Base-by-base conservation (phyloP, 2,329 filamentous ascomycete species). In the Acephala macrosclerotiorum region DNA sequence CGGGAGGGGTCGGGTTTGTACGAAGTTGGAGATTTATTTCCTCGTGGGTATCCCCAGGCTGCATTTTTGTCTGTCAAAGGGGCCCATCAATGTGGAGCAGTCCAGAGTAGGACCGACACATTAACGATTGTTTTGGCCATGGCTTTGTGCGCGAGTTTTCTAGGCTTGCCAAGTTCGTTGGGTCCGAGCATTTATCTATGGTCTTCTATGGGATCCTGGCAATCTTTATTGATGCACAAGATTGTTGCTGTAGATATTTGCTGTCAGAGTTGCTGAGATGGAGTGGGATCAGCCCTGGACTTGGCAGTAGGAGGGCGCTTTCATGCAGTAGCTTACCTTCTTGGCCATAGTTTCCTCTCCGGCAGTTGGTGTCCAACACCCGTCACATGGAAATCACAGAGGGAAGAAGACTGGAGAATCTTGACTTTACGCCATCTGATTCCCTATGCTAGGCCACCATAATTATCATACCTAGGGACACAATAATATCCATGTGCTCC, bases 401-500 rank as follows among this genome's bases (percentile, higher is more conserved):
- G 35, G 42, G 20, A 42, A 12, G 25, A 36, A 40, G 35, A 42
- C 45, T 20, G 11, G 40, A n/a, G n/a, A 18, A n/a, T 40, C 25
- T 59, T 36, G 29, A 42, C 58, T 49, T 53, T 40, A 60, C 36
- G 61, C 56, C 64, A 58, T 63, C 36, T 47, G 64, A 61, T 58
- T 68, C 59, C 66, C 58, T 68, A 64, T 68, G 60, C 61, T 68
- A 68, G 56, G 40, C 53, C 58, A 58, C 12, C 36, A 26, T 51
- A 63, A 61, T 65, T 60, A 58, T 38, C 36, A 25, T 35, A 60
- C 49, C 59, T 36, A 60, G 58, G 40, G 45, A 35, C 67, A 60
- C 29, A 67, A 47, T 40, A 58, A 56, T 47, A 29, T 61, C 56
- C 56, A 45, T 53, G 29, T 53, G 57, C 47, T 35, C 56, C 60